Evolutionary conservation across 2,329 filamentous ascomycete genomes (phyloP).

Genomic region (Didymella sp.): DNA sequence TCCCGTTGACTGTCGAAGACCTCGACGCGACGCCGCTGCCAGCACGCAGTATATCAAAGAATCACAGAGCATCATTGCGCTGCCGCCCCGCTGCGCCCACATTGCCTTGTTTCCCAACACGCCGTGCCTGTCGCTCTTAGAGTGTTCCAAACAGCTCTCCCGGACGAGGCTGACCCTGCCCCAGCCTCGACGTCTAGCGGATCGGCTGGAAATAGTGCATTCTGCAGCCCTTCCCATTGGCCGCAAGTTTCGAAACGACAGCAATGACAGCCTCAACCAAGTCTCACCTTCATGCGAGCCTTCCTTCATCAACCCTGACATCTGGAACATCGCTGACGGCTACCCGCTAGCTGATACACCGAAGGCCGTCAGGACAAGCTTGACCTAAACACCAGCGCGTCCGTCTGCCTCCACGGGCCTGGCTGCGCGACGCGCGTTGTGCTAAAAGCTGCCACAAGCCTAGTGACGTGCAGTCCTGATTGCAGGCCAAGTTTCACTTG

Average conservation of each 20-base stretch:
- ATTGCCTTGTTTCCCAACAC: slow-evolving; percentile 12
- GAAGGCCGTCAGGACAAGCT: background rate
- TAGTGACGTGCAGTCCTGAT: background rate
- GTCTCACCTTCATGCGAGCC: slow-evolving; percentile 6
- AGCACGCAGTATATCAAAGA: slow-evolving; percentile 3
- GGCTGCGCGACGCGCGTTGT: slow-evolving; percentile 10
- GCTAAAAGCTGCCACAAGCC: background rate
- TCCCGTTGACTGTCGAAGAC: background rate
- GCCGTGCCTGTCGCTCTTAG: slow-evolving; percentile 4
- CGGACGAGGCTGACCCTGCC: slow-evolving; percentile 5
- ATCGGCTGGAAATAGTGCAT: slow-evolving; percentile 15
- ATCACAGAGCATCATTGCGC: background rate
- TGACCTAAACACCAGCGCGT: background rate
- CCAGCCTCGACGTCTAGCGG: slow-evolving; percentile 1
- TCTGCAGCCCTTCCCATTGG: slow-evolving; percentile 19
- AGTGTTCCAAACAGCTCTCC: slow-evolving; percentile 10
- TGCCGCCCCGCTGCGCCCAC: background rate
- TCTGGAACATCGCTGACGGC: background rate
- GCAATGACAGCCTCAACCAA: too few species aligned
- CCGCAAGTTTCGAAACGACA: slow-evolving; percentile 24
- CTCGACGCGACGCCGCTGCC: slow-evolving; percentile 5
- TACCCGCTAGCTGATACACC: slow-evolving; percentile 4
- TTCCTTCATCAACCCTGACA: slow-evolving; percentile 6
- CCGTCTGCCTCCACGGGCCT: background rate
- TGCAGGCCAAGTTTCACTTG: background rate